These are phyloP conservation scores for Ceratobasidium sp. DNA, from an alignment of 1,284 basidiomycete species.

Conservation along the genomic window DNA sequence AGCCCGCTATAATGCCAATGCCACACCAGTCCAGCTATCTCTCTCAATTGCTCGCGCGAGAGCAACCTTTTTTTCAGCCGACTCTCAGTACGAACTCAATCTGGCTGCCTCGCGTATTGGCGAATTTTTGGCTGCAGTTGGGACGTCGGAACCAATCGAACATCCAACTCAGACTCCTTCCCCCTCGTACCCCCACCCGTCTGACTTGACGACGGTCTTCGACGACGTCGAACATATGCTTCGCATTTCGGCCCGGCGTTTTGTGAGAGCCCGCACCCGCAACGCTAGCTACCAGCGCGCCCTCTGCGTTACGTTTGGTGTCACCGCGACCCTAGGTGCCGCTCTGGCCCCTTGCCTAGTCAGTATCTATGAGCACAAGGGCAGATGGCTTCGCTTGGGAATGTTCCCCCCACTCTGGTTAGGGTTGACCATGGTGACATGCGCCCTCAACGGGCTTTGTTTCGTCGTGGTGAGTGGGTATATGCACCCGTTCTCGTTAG, in stretches of 20 bases:
- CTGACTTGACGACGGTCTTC: background rate
- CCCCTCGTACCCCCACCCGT: constrained; percentile 12
- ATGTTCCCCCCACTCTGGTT: constrained; percentile 34
- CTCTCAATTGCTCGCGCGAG: constrained; percentile 29
- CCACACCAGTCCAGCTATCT: background rate
- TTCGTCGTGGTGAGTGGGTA: constrained; percentile 1
- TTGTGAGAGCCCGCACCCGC: constrained; percentile 20
- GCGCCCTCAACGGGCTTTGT: constrained; percentile 10
- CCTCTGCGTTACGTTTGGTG: constrained; percentile 26
- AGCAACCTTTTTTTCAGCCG: constrained; percentile 35
- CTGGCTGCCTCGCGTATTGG: constrained; percentile 11
- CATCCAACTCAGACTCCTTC: too few species aligned
- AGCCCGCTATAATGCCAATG: background rate
- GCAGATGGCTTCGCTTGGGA: constrained; percentile 25
- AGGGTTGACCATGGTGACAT: constrained; percentile 18
- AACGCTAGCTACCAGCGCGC: constrained; percentile 31
- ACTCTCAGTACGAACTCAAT: constrained; percentile 37
- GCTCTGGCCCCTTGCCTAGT: constrained; percentile 33
- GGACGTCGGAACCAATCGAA: too few species aligned
- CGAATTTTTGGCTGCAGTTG: background rate
- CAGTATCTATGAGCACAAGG: background rate
- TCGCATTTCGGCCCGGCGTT: constrained; percentile 28
- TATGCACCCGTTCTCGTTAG: background rate
- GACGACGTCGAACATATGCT: constrained; percentile 37
- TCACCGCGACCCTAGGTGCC: background rate